Evolutionary conservation across 2,329 filamentous ascomycete genomes (phyloP).

Genomic region (Harringtonia aguacate): DNA sequence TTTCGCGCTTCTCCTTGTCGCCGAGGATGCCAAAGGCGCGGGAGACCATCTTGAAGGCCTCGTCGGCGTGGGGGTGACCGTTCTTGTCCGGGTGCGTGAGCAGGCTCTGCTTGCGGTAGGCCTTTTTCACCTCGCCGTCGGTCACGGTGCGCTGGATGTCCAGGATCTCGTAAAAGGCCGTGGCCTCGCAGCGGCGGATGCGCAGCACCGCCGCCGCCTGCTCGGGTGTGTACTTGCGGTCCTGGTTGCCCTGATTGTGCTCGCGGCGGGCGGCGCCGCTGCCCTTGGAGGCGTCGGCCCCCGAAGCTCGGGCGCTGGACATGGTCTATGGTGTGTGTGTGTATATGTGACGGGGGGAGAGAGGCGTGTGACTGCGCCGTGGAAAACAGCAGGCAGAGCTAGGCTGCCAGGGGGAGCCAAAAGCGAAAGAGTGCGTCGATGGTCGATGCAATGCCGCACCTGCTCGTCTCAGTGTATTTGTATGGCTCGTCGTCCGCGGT

Average conservation of each 20-base stretch:
- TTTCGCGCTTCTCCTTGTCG: slow-evolving; percentile 84
- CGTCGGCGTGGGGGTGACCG: slow-evolving; percentile 86
- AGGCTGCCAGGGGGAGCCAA: background rate
- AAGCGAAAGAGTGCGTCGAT: too few species aligned
- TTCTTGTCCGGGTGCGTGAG: slow-evolving; percentile 99
- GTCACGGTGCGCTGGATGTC: slow-evolving; percentile 54
- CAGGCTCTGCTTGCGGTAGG: slow-evolving; percentile 87
- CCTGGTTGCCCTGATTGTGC: slow-evolving; percentile 68
- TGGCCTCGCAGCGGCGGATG: slow-evolving; percentile 73
- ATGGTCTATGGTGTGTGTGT: slow-evolving; percentile 17
- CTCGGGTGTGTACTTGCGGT: slow-evolving; percentile 72
- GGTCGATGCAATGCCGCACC: too few species aligned
- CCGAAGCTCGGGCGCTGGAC: slow-evolving; percentile 42
- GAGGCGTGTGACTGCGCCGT: background rate
- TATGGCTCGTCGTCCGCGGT: too few species aligned
- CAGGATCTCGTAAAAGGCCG: slow-evolving; percentile 93
- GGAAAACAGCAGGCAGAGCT: too few species aligned
- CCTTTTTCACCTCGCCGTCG: slow-evolving; percentile 91
- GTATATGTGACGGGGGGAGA: background rate
- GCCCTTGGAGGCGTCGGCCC: slow-evolving; percentile 33
- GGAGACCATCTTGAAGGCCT: slow-evolving; percentile 97
- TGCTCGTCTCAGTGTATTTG: too few species aligned
- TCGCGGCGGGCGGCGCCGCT: slow-evolving; percentile 38
- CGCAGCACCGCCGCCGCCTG: slow-evolving; percentile 87
- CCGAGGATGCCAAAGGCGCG: slow-evolving; percentile 87